A percentile compares a stretch with the other conserved stretches of the same genome.
Evolutionary conservation across 164 flowering plant genomes (phyloP).

Genomic region (Umbilicus rupestris): DNA sequence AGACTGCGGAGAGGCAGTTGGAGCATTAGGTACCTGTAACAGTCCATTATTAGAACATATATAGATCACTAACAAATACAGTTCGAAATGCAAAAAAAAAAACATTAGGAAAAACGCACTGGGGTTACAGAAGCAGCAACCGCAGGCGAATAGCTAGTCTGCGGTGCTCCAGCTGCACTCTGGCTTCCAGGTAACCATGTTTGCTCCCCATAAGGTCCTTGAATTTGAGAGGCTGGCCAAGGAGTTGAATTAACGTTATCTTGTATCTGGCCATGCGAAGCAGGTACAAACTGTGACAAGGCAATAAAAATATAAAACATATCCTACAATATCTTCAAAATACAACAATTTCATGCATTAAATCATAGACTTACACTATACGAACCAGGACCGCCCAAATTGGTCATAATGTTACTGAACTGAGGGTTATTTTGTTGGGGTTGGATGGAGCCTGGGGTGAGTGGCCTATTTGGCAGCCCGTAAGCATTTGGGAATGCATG

Average conservation of each 20-base stretch:
- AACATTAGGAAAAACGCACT: conserved; percentile 18
- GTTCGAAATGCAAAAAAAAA: not conserved
- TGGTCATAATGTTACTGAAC: conserved; percentile 30
- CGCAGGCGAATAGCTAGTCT: conserved; percentile 39
- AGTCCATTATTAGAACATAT: conserved; percentile 1
- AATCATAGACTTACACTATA: conserved; percentile 45
- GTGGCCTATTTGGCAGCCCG: conserved; percentile 40
- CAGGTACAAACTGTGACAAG: conserved; percentile 42
- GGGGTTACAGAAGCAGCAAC: conserved; percentile 21
- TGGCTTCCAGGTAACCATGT: conserved; percentile 63
- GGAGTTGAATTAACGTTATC: conserved; percentile 34
- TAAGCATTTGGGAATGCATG: conserved; percentile 49
- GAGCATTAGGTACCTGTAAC: conserved; percentile 27
- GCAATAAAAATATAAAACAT: conserved; percentile 5
- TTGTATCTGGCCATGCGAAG: conserved; percentile 52
- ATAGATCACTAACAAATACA: not conserved
- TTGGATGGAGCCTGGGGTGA: conserved; percentile 35
- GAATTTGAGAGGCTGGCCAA: conserved; percentile 50
- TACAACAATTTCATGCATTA: not conserved
- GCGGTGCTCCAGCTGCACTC: conserved; percentile 33
- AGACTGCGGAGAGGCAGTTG: conserved; percentile 28
- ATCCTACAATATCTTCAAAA: not conserved
- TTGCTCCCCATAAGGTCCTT: conserved; percentile 44
- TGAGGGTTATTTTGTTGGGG: conserved; percentile 40
- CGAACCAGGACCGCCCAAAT: conserved; percentile 46